Percentiles rank a stretch among this genome's conserved stretches.
phyloP scores from a whole-genome alignment of 2,329 filamentous ascomycete genomes.

The Claviceps maximensis region DNA sequence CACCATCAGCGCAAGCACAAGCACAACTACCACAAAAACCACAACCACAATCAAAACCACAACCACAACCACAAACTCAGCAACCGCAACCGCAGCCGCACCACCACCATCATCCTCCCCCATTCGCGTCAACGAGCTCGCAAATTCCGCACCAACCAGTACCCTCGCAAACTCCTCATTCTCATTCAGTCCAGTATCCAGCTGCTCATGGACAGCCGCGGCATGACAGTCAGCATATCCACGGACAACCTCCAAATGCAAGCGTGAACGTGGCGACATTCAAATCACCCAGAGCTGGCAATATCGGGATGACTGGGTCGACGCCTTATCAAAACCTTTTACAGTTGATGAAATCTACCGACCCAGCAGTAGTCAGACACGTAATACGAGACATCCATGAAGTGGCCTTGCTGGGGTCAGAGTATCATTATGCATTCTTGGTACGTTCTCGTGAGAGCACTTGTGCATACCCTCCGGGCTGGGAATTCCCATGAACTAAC shows the following conservation, averaged over 20 bases:
- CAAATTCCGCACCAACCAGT: not conserved
- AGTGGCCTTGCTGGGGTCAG: slow-evolving; percentile 34
- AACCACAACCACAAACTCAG: not conserved
- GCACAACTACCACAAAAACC: not conserved
- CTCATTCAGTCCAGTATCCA: not conserved
- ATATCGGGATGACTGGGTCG: not conserved
- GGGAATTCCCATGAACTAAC: slow-evolving; percentile 12
- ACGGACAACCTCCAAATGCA: not conserved
- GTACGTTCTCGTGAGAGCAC: slow-evolving; percentile 24
- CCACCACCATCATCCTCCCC: not conserved
- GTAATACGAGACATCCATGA: slow-evolving; percentile 38
- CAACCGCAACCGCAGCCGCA: not conserved
- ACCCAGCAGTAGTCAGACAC: slow-evolving; percentile 33
- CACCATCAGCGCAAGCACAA: not conserved
- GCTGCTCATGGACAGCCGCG: not conserved
- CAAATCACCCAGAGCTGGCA: not conserved
- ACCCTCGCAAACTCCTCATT: not conserved
- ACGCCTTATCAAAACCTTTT: slow-evolving; percentile 8
- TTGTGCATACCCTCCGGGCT: not conserved
- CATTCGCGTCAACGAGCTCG: not conserved
- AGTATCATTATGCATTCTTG: slow-evolving; percentile 39
- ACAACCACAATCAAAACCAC: not conserved
- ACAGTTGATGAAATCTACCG: slow-evolving; percentile 23
- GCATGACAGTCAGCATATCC: not conserved
- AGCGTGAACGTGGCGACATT: not conserved